Evolutionary conservation across 2,329 filamentous ascomycete genomes (phyloP), one percentile per base, ranked within the genome.

Genomic region (Hymenoscyphus linearis): DNA sequence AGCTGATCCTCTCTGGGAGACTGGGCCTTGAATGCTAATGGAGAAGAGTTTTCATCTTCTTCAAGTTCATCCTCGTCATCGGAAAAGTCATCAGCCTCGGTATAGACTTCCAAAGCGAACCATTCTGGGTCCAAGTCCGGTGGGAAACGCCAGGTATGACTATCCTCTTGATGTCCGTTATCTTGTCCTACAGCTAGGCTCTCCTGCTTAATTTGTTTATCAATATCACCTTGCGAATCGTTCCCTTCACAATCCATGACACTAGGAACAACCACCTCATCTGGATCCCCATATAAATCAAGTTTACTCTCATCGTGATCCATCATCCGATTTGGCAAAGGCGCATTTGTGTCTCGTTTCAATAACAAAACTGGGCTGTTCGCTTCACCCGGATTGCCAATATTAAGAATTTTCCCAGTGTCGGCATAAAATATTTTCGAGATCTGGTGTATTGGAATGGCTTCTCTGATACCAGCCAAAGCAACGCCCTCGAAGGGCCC

Each of bases 401-500:
- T 89, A 63, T 89, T 88, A 18, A 91, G 76, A 26, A 91, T 87
- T 69, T 88, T 89, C 52, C 88, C 87, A 0, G 87, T 90, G 65
- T 90, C 87, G 14, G 88, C 88, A 67, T 90, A 91, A 74, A 91
- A 91, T 35, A 91, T 88, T 70, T 90, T 90, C 2, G 86, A 89
- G 14, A 90, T 83, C 69, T 90, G 83, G 70, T 90, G 86, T 22
- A 90, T 83, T 1, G 88, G 88, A 16, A 91, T 76, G 40, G 84
- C 78, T 66, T 89, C 85, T 54, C 87, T 79, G 31, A 90, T 82
- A 1, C 88, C 88, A 14, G 88, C 87, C 13, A 79, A 74, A 3
- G 73, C 64, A 35, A 90, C 79, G 54, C 83, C 85, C 64, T 87
- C 85, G 65, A 83, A 90, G 0, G 77, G 77, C 2, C 79, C 79